Evolutionary conservation across 129 eudicot genomes (phyloP), one percentile per base, ranked within the genome.

Genomic region (Pulicaria dysenterica): DNA sequence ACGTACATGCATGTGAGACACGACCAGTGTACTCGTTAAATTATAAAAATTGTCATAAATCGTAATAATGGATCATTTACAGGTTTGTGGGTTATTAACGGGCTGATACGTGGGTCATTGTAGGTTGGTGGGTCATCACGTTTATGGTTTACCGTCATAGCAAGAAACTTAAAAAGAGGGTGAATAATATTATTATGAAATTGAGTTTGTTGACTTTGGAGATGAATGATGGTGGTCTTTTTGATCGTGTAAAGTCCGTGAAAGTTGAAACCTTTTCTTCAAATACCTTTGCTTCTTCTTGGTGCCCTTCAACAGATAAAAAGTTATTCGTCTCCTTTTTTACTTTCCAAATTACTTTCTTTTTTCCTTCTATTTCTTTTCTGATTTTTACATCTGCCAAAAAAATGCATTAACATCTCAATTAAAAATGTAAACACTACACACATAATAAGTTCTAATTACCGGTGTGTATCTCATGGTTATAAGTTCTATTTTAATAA

Each of bases 171-270:
- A 24, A 24, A 24, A 24, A 24, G 72, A 12, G 7, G 41, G 54
- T 63, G 12, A 64, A n/a, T n/a, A 51, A 4, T 6, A 6, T 34
- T 34, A 39, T 17, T 6, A 59, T 24, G 7, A 7, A 24, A 47
- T 38, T 40, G 9, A 7, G 31, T 60, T 39, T 37, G 51, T 62
- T 70, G 72, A 77, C 72, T 62, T 60, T 70, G 41, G 14, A 9
- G 58, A 70, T 13, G 43, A 61, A 70, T 70, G 82, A 77, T 77
- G 71, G 58, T 39, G 34, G 67, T 77, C 77, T 70, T 77, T 77
- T 60, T 69, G 45, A 51, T 59, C 7, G 55, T 69, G 69, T 77
- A 77, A 77, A 77, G 77, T 56, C 50, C 65, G 49, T 61, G 77
- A 61, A 24, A 24, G 31, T 24, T 24, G 31, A 24, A 59, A 13